Conservation (phyloP, 192 early-diverging fungal genomes). For the Coemansia sp. region DNA sequence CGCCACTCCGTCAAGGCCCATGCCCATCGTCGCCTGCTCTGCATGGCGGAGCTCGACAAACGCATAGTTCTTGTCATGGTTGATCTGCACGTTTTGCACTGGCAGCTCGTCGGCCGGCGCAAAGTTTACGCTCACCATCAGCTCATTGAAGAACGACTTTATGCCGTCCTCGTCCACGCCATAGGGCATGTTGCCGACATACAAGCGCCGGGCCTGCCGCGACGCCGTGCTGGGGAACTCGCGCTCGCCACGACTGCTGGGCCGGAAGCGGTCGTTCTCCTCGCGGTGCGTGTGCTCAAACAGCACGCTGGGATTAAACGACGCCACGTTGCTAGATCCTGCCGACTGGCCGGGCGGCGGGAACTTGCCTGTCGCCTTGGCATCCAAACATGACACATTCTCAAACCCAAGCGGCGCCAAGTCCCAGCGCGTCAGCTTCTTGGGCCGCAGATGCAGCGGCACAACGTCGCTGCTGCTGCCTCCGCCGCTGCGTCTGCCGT, state of each 20-base stretch:
- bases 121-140: conserved; percentile 78
- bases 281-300: conserved; percentile 57
- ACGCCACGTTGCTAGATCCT: conserved; percentile 46
- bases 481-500: conserved; percentile 38
- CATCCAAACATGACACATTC: conserved; percentile 80
- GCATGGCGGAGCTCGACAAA: conserved; percentile 94
- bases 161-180: conserved; percentile 73
- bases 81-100: conserved; percentile 83
- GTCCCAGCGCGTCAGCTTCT: conserved; percentile 94
- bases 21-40: conserved; percentile 87
- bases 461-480: too few relatives aligned
- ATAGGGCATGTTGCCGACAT: conserved; percentile 89
- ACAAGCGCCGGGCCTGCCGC: conserved; percentile 85
- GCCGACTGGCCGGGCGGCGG: conserved; percentile 39
- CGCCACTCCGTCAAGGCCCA: conserved; percentile 92
- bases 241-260: conserved; percentile 49
- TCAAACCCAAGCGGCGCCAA: conserved; percentile 88
- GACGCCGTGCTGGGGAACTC: conserved; percentile 52
- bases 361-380: conserved; percentile 80
- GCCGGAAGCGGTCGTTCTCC: conserved; percentile 49
- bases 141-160: conserved; percentile 84
- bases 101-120: conserved; percentile 70
- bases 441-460: conserved; percentile 77
- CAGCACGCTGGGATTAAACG: conserved; percentile 44
- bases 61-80: conserved; percentile 94